Base-by-base conservation (phyloP, 73 alveolate genomes). In the Blepharisma stoltei region DNA sequence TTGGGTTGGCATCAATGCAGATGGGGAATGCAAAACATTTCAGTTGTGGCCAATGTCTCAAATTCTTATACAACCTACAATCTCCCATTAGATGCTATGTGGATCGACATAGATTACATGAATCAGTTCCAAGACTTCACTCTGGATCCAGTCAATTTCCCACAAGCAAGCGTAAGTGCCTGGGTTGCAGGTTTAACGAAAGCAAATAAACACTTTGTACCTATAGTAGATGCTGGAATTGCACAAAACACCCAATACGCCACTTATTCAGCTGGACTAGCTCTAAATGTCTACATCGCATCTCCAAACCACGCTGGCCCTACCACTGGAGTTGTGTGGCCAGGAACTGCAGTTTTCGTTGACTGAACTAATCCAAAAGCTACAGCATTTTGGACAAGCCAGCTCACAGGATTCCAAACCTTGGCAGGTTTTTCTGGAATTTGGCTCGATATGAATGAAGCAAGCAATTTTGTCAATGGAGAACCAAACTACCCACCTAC, bases 391-490 rank as follows among this genome's bases (percentile, higher is more conserved):
- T 96, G 99, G 99, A 18, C 67, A 52, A 71, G 87, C 45, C 68
- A 69, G 18, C 45, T 68, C 9, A 70, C 54, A 32, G 55, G 54
- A 50, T 79, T 67, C 7, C 47, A 37, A 5, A 49, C 80, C 6
- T 69, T 67, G 38, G 65, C 55, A n/a, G 43, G 54, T 38, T 23
- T 54, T 47, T 76, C 80, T 27, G 99, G 99, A 7, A 84, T 96
- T 66, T 96, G 99, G 99, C 71, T 96, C 25, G 99, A 96, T 66
- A 96, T 96, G 99, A 96, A 96, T 78, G 99, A 96, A 79, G 90
- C 90, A 18, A 83, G 97, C 14, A 88, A 83, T 68, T 87, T 88
- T 78, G 49, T 78, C 7, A 75, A 71, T 50, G 95, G 97, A 20
- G 60, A 88, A 60, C 54, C 78, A 78, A 9, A 82, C 86, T 38